phyloP scores from a whole-genome alignment of 2,329 filamentous ascomycete genomes.

The Eurotiales sp. region DNA sequence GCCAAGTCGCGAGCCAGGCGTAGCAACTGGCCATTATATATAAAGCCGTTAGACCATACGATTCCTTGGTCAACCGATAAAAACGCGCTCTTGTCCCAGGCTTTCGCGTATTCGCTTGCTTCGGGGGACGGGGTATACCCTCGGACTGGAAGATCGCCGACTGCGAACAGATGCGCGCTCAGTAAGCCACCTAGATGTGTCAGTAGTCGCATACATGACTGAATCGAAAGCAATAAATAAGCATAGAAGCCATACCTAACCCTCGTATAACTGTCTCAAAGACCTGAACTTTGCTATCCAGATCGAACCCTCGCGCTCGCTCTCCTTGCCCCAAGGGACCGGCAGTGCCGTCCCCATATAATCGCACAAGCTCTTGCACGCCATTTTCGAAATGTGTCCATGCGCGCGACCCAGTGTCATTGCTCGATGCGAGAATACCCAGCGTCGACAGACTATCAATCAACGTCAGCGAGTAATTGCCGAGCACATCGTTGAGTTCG shows the following conservation, averaged over 20 bases:
- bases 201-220: too few relatives aligned
- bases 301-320: slow-evolving; percentile 77
- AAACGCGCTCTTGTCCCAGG: slow-evolving; percentile 37
- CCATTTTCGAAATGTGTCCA: slow-evolving; percentile 75
- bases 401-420: slow-evolving; percentile 57
- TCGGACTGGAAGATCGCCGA: slow-evolving; percentile 81
- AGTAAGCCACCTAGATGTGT: slow-evolving; percentile 66
- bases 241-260: slow-evolving; percentile 35
- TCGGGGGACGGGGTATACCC: slow-evolving; percentile 61
- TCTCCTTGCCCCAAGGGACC: slow-evolving; percentile 66
- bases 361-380: slow-evolving; percentile 67
- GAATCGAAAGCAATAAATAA: too few relatives aligned
- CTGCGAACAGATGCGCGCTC: slow-evolving; percentile 89
- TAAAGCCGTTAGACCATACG: slow-evolving; percentile 70
- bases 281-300: slow-evolving; percentile 97
- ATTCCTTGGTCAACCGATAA: slow-evolving; percentile 43
- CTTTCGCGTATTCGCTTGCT: slow-evolving; percentile 36
- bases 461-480: slow-evolving; percentile 93
- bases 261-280: slow-evolving; percentile 97
- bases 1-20: slow-evolving; percentile 85
- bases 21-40: slow-evolving; percentile 84
- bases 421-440: slow-evolving; percentile 75
- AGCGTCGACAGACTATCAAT: slow-evolving; percentile 94
- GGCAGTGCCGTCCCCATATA: slow-evolving; percentile 80
- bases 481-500: slow-evolving; percentile 89